A percentile compares a stretch with the other conserved stretches of the same genome.
Conservation (phyloP, 2,329 filamentous ascomycete genomes). For the Talaromyces verruculosus region DNA sequence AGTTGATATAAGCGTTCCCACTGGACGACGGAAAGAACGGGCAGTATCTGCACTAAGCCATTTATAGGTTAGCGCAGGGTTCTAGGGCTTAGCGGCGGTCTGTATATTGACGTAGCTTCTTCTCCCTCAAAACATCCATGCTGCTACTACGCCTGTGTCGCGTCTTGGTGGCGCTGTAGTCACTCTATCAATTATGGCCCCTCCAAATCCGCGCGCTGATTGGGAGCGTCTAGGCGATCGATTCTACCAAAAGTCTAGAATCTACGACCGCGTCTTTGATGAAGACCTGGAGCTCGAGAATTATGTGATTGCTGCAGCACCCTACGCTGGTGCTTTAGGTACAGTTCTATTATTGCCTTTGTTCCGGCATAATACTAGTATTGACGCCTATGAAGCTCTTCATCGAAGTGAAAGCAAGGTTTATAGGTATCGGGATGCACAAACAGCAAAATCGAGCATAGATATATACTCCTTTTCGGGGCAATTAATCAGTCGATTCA, state of each 20-base stretch:
- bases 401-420: slow-evolving; percentile 87
- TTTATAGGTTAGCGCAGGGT: neutral
- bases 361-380: no score
- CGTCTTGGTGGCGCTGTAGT: slow-evolving; percentile 16
- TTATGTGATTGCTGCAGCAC: slow-evolving; percentile 86
- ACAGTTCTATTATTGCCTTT: slow-evolving; percentile 33
- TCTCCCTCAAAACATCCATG: neutral
- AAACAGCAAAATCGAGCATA: slow-evolving; percentile 76
- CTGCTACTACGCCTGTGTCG: neutral
- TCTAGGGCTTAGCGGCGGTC: slow-evolving; percentile 15
- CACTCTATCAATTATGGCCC: slow-evolving; percentile 29
- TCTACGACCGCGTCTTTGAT: slow-evolving; percentile 92
- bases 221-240: slow-evolving; percentile 93
- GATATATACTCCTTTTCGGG: slow-evolving; percentile 93
- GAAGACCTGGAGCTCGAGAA: slow-evolving; percentile 92
- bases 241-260: slow-evolving; percentile 92
- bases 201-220: slow-evolving; percentile 71
- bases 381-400: slow-evolving; percentile 41
- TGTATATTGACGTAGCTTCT: slow-evolving; percentile 16
- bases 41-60: neutral
- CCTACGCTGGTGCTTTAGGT: slow-evolving; percentile 93
- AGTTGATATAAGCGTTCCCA: slow-evolving; percentile 19
- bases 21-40: neutral
- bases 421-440: slow-evolving; percentile 70
- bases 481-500: slow-evolving; percentile 78